Conservation (phyloP, 2,329 filamentous ascomycete species). For the Fusarium begoniae region DNA sequence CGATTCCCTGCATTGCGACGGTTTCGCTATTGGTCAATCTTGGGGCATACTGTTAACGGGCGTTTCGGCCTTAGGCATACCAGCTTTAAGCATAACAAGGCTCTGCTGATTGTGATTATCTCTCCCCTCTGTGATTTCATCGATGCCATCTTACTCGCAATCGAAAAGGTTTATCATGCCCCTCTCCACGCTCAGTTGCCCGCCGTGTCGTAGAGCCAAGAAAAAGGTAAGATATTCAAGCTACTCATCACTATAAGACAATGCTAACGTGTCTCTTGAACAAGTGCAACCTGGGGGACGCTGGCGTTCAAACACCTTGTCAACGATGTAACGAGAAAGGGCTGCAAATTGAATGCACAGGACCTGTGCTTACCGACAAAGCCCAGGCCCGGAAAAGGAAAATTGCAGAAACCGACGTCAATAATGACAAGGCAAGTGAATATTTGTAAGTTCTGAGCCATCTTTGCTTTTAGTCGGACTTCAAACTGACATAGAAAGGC, state of each 20-base stretch:
- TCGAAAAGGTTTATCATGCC: not conserved
- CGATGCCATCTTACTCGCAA: fast-evolving
- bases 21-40: not conserved
- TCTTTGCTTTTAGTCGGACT: not conserved
- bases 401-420: fast-evolving
- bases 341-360: not conserved
- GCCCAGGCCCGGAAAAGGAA: not conserved
- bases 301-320: not conserved
- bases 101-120: not conserved
- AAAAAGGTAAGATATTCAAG: not conserved
- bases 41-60: fast-evolving
- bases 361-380: not conserved
- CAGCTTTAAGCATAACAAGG: not conserved
- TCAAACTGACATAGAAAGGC: fast-evolving
- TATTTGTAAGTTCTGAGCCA: not conserved
- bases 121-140: not conserved
- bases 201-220: not conserved
- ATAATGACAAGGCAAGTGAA: fast-evolving
- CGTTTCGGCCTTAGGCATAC: not conserved
- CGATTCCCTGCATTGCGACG: not conserved
- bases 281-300: not conserved
- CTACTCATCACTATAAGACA: fast-evolving
- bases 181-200: not conserved
- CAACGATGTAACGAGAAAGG: not conserved
- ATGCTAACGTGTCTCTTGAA: not conserved